A percentile compares a stretch with the other conserved stretches of the same genome.
phyloP scores from a whole-genome alignment of 2,329 filamentous ascomycete genomes.

The Aspergillus ustus region DNA sequence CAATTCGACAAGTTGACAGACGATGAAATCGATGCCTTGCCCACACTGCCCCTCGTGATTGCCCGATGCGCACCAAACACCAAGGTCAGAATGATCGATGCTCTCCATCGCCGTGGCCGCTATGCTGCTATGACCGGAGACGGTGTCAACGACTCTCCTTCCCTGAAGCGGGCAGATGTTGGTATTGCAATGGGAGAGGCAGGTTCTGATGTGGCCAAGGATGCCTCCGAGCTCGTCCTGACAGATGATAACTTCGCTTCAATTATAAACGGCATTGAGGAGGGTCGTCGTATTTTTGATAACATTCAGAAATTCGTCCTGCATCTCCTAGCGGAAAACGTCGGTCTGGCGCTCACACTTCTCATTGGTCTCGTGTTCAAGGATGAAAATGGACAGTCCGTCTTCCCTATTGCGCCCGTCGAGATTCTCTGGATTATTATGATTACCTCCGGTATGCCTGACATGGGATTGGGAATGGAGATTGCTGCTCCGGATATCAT shows the following conservation, averaged over 20 bases:
- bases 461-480: slow-evolving; percentile 86
- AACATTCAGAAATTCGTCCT: slow-evolving; percentile 89
- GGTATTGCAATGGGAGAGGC: slow-evolving; percentile 85
- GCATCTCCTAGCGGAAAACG: slow-evolving; percentile 78
- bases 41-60: slow-evolving; percentile 61
- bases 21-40: slow-evolving; percentile 68
- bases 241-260: slow-evolving; percentile 87
- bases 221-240: slow-evolving; percentile 67
- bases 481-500: slow-evolving; percentile 76
- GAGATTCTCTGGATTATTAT: slow-evolving; percentile 96
- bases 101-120: slow-evolving; percentile 58
- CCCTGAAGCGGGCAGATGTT: slow-evolving; percentile 79
- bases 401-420: slow-evolving; percentile 83
- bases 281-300: slow-evolving; percentile 84
- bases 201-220: slow-evolving; percentile 82
- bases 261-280: slow-evolving; percentile 80
- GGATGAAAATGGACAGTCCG: slow-evolving; percentile 71
- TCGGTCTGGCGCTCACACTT: slow-evolving; percentile 80
- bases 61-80: slow-evolving; percentile 63
- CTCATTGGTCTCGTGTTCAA: slow-evolving; percentile 83
- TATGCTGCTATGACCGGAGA: slow-evolving; percentile 91
- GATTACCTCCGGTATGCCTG: slow-evolving; percentile 84
- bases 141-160: slow-evolving; percentile 85
- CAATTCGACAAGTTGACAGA: slow-evolving; percentile 80
- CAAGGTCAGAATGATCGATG: slow-evolving; percentile 87